Percentiles rank a stretch among this genome's conserved stretches.
These are phyloP conservation scores for Termitomyces sp. DNA, from an alignment of 768 basidiomycete genomes.

Conservation along the genomic window DNA sequence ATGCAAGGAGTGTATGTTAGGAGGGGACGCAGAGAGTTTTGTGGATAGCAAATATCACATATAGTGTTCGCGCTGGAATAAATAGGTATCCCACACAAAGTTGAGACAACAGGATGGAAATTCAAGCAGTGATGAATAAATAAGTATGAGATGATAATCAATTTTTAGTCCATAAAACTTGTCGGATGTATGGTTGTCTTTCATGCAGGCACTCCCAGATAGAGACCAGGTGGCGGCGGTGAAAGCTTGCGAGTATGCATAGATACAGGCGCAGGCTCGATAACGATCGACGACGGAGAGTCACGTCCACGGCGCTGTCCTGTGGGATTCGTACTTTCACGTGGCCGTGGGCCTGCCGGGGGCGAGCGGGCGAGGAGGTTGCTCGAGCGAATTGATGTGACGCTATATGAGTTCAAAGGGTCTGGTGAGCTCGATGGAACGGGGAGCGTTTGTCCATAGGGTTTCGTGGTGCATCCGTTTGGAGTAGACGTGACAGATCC, in stretches of 20 bases:
- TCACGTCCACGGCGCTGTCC: conserved; percentile 1
- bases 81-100: neutral
- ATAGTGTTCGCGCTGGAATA: neutral
- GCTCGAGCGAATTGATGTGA: conserved; percentile 8
- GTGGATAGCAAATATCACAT: neutral
- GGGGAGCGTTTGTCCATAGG: conserved; percentile 2
- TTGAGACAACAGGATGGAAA: neutral
- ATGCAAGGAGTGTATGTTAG: neutral
- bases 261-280: conserved; percentile 6
- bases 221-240: neutral
- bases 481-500: neutral
- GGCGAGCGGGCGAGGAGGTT: conserved; percentile 9
- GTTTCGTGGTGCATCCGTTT: neutral
- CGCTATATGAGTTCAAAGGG: neutral
- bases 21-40: too few species aligned
- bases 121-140: too few species aligned
- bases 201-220: neutral
- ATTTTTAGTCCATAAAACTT: neutral
- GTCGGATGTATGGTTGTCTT: too few species aligned
- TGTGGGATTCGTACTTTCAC: conserved; percentile 9
- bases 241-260: conserved; percentile 1
- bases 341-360: conserved; percentile 15
- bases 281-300: conserved; percentile 8
- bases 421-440: conserved; percentile 7
- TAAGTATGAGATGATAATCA: neutral